Conservation (phyloP, 2,329 filamentous ascomycete species). For the Arthrobotrys sinensis region DNA sequence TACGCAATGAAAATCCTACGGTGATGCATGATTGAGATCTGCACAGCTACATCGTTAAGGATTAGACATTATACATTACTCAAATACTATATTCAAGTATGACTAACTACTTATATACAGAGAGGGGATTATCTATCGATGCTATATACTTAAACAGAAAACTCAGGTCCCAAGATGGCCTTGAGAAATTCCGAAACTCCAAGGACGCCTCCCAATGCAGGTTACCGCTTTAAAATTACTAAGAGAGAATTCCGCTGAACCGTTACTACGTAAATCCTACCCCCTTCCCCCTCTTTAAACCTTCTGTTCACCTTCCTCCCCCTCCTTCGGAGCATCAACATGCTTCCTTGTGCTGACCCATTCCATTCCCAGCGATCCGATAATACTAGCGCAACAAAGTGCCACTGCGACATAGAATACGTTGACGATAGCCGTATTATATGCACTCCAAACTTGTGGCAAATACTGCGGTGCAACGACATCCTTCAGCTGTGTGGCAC, state of each 20-base stretch:
- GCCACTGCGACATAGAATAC: constrained; percentile 76
- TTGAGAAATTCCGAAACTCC: constrained; percentile 20
- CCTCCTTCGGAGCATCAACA: constrained; percentile 43
- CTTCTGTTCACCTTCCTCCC: constrained; percentile 31
- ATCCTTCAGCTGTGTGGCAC: constrained; percentile 75
- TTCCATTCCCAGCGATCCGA: constrained; percentile 74
- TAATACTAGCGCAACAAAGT: constrained; percentile 71
- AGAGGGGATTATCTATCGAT: constrained; percentile 18
- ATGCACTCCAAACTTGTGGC: constrained; percentile 74
- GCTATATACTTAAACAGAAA: constrained; percentile 4
- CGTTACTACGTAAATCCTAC: background rate
- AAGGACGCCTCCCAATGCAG: constrained; percentile 13
- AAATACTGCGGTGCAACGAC: constrained; percentile 72
- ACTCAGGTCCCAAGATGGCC: background rate
- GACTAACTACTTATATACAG: constrained; percentile 39
- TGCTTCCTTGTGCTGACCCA: constrained; percentile 78
- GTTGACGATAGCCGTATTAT: constrained; percentile 75
- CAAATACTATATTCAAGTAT: constrained; percentile 8
- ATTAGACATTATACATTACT: constrained; percentile 57
- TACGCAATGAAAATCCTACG: background rate
- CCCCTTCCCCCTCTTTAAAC: constrained; percentile 3
- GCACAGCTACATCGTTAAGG: background rate
- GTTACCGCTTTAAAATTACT: background rate
- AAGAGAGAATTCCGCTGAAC: background rate
- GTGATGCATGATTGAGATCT: background rate